phyloP scores from a whole-genome alignment of 495 filamentous ascomycete genomes.

The Aspergillus bertholletiae region DNA sequence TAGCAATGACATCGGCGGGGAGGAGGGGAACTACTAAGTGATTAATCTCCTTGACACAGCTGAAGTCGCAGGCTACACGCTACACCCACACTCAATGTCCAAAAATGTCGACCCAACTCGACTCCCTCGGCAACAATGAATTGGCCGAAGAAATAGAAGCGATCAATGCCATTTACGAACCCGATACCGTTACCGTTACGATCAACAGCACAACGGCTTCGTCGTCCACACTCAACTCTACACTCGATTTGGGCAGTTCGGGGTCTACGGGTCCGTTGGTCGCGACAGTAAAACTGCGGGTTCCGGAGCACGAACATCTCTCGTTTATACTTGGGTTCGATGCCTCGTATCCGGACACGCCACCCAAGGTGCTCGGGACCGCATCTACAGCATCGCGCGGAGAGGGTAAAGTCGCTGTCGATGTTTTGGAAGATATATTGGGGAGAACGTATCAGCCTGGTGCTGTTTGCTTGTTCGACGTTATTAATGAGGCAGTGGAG shows the following conservation, averaged over 20 bases:
- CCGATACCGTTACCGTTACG: slow-evolving; percentile 63
- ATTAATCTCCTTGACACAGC: too few species aligned
- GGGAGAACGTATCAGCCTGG: slow-evolving; percentile 64
- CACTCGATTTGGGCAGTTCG: slow-evolving; percentile 33
- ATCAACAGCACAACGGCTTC: slow-evolving; percentile 34
- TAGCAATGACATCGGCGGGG: neutral
- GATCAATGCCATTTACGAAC: slow-evolving; percentile 90
- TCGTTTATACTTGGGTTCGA: slow-evolving; percentile 67
- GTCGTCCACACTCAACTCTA: slow-evolving; percentile 39
- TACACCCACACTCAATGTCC: neutral
- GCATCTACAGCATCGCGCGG: slow-evolving; percentile 52
- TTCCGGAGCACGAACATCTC: slow-evolving; percentile 40
- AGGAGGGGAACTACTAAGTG: too few species aligned
- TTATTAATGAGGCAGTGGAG: slow-evolving; percentile 59
- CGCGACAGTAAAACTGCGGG: slow-evolving; percentile 35
- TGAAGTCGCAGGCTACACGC: too few species aligned
- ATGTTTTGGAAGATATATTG: slow-evolving; percentile 63
- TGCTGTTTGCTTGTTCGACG: slow-evolving; percentile 81
- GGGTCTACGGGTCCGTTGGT: slow-evolving; percentile 4
- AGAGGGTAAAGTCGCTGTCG: slow-evolving; percentile 62
- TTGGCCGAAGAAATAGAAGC: slow-evolving; percentile 81
- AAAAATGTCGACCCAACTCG: slow-evolving; percentile 16
- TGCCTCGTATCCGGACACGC: slow-evolving; percentile 63
- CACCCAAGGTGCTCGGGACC: slow-evolving; percentile 67
- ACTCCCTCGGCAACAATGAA: slow-evolving; percentile 49